phyloP scores from a whole-genome alignment of 108 stramenopile genomes.

The Ochromonas danica region DNA sequence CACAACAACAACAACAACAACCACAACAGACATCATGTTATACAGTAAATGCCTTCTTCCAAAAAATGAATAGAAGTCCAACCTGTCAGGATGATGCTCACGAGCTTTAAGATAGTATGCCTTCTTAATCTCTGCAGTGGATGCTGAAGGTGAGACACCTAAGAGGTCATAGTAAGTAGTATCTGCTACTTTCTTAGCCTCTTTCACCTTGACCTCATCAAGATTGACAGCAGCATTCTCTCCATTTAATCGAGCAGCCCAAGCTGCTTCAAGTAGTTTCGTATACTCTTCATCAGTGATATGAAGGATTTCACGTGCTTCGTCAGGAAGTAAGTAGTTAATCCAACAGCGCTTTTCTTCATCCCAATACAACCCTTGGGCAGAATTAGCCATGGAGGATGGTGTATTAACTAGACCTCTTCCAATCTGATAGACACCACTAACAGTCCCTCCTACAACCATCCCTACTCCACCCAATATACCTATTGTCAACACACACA shows the following conservation, averaged over 20 bases:
- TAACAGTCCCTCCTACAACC: slow-evolving; percentile 10
- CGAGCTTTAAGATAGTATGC: slow-evolving; percentile 81
- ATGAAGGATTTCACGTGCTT: slow-evolving; percentile 19
- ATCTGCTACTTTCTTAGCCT: slow-evolving; percentile 56
- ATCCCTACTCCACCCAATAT: slow-evolving; percentile 40
- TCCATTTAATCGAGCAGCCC: neutral
- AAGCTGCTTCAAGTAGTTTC: neutral
- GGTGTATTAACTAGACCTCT: slow-evolving; percentile 38
- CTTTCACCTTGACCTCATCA: slow-evolving; percentile 27
- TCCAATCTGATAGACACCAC: slow-evolving; percentile 39
- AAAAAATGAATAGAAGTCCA: too few species aligned
- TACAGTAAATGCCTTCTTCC: slow-evolving; percentile 65
- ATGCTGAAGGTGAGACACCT: slow-evolving; percentile 72
- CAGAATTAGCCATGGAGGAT: neutral
- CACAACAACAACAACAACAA: too few species aligned
- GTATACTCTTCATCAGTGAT: slow-evolving; percentile 42
- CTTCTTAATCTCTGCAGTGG: slow-evolving; percentile 77
- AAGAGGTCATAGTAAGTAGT: slow-evolving; percentile 76
- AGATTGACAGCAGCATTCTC: neutral
- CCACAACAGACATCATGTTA: too few species aligned
- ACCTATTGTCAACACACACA: slow-evolving; percentile 35
- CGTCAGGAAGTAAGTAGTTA: slow-evolving; percentile 41
- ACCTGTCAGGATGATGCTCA: slow-evolving; percentile 80
- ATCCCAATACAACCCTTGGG: slow-evolving; percentile 37
- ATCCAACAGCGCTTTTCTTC: slow-evolving; percentile 28